These are phyloP conservation scores for Penicillium italicum DNA, from an alignment of 2,329 filamentous ascomycete genomes.

Conservation along the genomic window DNA sequence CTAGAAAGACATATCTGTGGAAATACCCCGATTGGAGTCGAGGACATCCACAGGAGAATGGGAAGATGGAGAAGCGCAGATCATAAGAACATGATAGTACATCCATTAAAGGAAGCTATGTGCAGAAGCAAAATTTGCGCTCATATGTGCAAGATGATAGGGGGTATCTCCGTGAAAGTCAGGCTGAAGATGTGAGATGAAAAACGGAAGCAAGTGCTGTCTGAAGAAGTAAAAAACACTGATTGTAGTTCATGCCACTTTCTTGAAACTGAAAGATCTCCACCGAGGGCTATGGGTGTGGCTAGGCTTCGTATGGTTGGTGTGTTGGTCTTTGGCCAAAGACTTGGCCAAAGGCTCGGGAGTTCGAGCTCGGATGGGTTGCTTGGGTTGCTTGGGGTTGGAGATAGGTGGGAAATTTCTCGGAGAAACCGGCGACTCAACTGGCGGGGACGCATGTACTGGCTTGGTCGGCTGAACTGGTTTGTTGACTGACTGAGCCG, in stretches of 20 bases:
- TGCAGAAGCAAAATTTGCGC: constrained; percentile 24
- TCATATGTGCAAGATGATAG: constrained; percentile 21
- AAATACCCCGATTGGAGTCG: not conserved
- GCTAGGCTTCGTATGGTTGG: constrained; percentile 12
- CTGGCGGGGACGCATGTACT: not conserved
- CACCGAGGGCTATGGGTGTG: constrained; percentile 21
- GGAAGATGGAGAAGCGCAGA: constrained; percentile 10
- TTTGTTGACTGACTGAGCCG: not conserved
- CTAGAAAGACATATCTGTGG: constrained; percentile 20
- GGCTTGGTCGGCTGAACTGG: not conserved
- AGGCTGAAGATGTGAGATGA: constrained; percentile 9
- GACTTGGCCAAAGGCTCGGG: constrained; percentile 14
- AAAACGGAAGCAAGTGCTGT: constrained; percentile 11
- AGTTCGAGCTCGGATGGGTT: constrained; percentile 18
- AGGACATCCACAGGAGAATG: constrained; percentile 11
- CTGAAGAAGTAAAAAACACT: not conserved
- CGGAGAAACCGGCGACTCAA: constrained; percentile 12
- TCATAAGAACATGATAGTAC: constrained; percentile 30
- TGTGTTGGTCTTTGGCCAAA: constrained; percentile 3
- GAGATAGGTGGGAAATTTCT: constrained; percentile 14
- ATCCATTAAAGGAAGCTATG: constrained; percentile 29
- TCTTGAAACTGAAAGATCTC: constrained; percentile 27
- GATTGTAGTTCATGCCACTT: constrained; percentile 10
- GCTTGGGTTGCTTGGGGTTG: constrained; percentile 19
- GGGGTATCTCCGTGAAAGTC: constrained; percentile 21